Evolutionary conservation across 257 asterid genomes (phyloP), one percentile per base, ranked within the genome.

Genomic region (Solanum rostratum): DNA sequence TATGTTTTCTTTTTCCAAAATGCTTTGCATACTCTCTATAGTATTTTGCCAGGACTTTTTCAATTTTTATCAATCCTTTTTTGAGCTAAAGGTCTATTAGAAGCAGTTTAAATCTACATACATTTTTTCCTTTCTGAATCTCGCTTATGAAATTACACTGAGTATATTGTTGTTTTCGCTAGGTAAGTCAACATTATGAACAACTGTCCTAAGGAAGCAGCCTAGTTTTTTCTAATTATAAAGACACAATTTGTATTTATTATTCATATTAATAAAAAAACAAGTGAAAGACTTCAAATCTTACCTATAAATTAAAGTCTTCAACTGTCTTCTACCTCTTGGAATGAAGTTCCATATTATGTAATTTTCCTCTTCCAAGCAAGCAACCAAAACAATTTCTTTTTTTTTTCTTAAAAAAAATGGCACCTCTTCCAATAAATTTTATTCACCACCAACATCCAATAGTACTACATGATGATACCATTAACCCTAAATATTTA

Each of bases 381-480:
- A 18, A 39, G 27, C 76, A 68, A 68, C 1, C 33, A 55, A 7
- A 33, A 33, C 39, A 33, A 33, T 33, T 41, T 1, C 6, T 54
- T 16, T 55, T 19, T 55, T n/a, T 0, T 9, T 57, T 55, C 4
- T 41, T 3, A 41, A 9, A 66, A 68, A 68, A 73, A 12, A 73
- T 45, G 57, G 2, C 57, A 45, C 11, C 0, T 73, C 1, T 45
- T 12, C 80, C 18, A 66, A 10, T 59, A 29, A 85, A 88, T 45
- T 57, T 71, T 20, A 83, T 78, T 11, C 88, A 85, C 66, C 86
- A 53, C 69, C 30, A 76, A 22, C 88, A 85, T 79, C 82, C 82
- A 24, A 66, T 88, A 59, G 53, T 45, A 60, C 8, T 22, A 46
- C 37, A 74, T 0, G 82, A 83, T 59, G 53, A 68, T 68, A 18